Conservation (phyloP, 2,329 filamentous ascomycete species). For the Cytospora mali region DNA sequence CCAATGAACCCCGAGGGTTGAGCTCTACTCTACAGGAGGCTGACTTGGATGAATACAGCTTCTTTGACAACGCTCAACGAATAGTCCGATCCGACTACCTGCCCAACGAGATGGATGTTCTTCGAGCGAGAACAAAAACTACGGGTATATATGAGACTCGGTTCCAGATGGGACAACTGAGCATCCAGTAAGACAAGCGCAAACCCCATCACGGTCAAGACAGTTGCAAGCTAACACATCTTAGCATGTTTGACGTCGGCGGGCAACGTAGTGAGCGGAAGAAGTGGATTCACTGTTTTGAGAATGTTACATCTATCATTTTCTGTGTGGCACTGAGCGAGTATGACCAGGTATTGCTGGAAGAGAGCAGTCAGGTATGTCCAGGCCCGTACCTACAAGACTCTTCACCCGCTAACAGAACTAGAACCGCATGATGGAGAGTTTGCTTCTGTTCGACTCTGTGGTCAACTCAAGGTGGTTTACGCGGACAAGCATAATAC, state of each 20-base stretch:
- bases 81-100: constrained; percentile 86
- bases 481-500: constrained; percentile 96
- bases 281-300: constrained; percentile 99
- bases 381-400: neutral
- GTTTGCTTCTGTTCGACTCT: constrained; percentile 91
- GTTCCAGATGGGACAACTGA: constrained; percentile 97
- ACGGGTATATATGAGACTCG: constrained; percentile 99
- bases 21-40: neutral
- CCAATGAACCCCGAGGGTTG: neutral
- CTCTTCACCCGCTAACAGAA: constrained; percentile 26
- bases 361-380: constrained; percentile 93
- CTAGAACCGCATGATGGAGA: constrained; percentile 99
- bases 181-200: constrained; percentile 80
- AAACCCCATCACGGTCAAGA: neutral
- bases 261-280: constrained; percentile 96
- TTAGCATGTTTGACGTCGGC: constrained; percentile 98
- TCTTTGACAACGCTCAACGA: constrained; percentile 89
- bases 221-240: constrained; percentile 32
- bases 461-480: constrained; percentile 99
- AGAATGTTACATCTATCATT: constrained; percentile 99
- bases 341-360: constrained; percentile 94
- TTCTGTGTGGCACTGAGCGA: constrained; percentile 98
- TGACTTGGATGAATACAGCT: constrained; percentile 57
- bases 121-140: constrained; percentile 94
- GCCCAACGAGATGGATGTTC: constrained; percentile 90